Base-by-base conservation (phyloP, 2,329 filamentous ascomycete genomes). In the Celoporthe dispersa region DNA sequence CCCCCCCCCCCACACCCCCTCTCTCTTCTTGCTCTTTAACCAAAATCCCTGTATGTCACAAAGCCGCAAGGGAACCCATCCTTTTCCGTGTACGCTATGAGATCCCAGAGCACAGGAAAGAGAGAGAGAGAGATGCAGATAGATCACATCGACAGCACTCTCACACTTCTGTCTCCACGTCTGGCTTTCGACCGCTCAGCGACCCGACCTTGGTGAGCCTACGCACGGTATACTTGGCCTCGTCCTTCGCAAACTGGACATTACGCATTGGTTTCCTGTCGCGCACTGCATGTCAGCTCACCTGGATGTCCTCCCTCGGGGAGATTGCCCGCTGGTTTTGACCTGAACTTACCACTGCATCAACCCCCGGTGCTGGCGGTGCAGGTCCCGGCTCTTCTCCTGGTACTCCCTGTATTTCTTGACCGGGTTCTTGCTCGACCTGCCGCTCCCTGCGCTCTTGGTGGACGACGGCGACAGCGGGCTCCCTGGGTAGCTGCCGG, bases 351-450 rank as follows among this genome's bases (percentile, higher is more conserved):
- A 80, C 94, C 94, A 98, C 80, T 98, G 95, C 93, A 98, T 97
- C 77, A 97, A 76, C 0, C 95, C 95, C 14, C 94, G 87, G 75
- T 98, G 94, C 81, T 94, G 94, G 0, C 94, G 88, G 78, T 94
- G 91, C 78, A 98, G 85, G 61, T 92, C 90, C 73, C 91, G 89
- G 77, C 91, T 93, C 72, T 89, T 86, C 69, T 85, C 84, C 75
- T 89, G 90, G 78, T 91, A 89, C 31, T 91, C 86, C 77, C 90
- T 90, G 77, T 86, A 84, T 74, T 86, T 83, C 74, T 84, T 84
- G 71, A 88, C 80, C 0, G 88, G 88, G 73, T 88, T 88, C 75
- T 82, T 86, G 75, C 81, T 82, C 68, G 77, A 78, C 44, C 74
- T 76, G 67, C 64, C 57, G 68, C 63, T 71, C 14, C 51, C 44